Evolutionary conservation across 129 eudicot genomes (phyloP), one percentile per base, ranked within the genome.

Genomic region (Chrysanthemum makinoi): DNA sequence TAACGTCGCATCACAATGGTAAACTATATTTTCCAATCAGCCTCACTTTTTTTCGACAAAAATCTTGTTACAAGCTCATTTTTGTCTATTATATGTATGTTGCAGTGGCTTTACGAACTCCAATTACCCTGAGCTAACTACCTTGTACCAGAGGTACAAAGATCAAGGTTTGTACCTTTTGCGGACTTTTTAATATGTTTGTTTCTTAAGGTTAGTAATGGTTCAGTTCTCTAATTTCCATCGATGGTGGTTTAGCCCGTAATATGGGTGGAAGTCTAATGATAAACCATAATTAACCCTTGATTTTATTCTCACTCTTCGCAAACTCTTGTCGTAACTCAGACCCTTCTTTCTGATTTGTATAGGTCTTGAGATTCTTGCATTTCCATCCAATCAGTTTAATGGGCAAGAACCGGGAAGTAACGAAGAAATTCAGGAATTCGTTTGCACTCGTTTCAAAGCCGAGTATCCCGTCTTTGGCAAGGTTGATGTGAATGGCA

Each of bases 1-100:
- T 78, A 93, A 93, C 72, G 98, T 93, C 57, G 98, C 98, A 30
- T 93, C 98, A 20, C 94, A 93, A 71, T 93, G 98, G 98, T 93
- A 83, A 72, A 70, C 59, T 26, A 11, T 39, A 16, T 15, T 28
- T 75, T 24, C 11, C 24, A 19, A 26, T 19, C 16, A 0, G 44
- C 26, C 19, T 49, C 13, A 2, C 10, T 69, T 5, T 50, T 53
- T 28, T n/a, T 70, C 57, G 35, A 59, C 30, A 10, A 10, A 50
- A 11, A 50, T 11, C 5, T 13, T 50, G 5, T 56, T 57, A 57
- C 33, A 17, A 26, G 46, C 33, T 10, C 33, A 17, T 4, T 62
- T 10, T 62, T 26, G 14, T 12, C 19, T 22, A 2, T 57, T 19
- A 2, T n/a, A 18, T 67, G 15, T 47, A 51, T 79, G 62, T 52